Evolutionary conservation across 352 stramenopile genomes (phyloP).

Genomic region (Phytophthora quininea): DNA sequence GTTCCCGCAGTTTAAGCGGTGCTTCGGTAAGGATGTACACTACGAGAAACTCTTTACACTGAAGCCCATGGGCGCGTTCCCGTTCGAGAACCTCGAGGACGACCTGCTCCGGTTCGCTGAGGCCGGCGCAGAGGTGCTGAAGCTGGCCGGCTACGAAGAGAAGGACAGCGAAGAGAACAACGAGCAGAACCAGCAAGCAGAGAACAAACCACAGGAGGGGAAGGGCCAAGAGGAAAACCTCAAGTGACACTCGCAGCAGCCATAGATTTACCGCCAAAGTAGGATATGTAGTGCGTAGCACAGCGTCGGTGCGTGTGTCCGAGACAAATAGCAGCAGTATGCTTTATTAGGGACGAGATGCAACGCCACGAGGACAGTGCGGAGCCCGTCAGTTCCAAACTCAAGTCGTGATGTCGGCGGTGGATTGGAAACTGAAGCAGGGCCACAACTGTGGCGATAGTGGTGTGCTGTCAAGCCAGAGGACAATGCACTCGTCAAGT

Average conservation of each 20-base stretch:
- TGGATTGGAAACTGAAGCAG: not conserved
- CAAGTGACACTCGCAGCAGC: constrained; percentile 11
- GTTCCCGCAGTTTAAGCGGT: constrained; percentile 71
- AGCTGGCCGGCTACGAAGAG: constrained; percentile 27
- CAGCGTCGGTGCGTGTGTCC: not conserved
- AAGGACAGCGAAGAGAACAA: constrained; percentile 18
- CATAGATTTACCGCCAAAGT: constrained; percentile 14
- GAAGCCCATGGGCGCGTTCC: constrained; percentile 66
- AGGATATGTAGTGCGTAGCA: constrained; percentile 2
- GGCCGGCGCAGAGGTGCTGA: constrained; percentile 42
- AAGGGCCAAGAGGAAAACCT: constrained; percentile 7
- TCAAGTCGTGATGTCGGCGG: not conserved
- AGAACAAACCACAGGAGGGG: not conserved
- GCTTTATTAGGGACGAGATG: constrained; percentile 2
- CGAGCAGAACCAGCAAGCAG: constrained; percentile 7
- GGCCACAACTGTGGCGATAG: too few relatives aligned
- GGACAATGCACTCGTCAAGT: constrained; percentile 14
- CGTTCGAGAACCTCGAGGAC: constrained; percentile 65
- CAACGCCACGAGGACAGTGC: not conserved
- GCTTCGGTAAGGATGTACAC: constrained; percentile 71
- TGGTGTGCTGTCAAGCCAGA: too few relatives aligned
- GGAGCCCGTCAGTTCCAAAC: not conserved
- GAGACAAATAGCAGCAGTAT: not conserved
- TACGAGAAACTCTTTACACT: constrained; percentile 75
- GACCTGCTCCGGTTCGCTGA: constrained; percentile 56